phyloP scores from a whole-genome alignment of 1,284 basidiomycete species.

The Athelia sp. region DNA sequence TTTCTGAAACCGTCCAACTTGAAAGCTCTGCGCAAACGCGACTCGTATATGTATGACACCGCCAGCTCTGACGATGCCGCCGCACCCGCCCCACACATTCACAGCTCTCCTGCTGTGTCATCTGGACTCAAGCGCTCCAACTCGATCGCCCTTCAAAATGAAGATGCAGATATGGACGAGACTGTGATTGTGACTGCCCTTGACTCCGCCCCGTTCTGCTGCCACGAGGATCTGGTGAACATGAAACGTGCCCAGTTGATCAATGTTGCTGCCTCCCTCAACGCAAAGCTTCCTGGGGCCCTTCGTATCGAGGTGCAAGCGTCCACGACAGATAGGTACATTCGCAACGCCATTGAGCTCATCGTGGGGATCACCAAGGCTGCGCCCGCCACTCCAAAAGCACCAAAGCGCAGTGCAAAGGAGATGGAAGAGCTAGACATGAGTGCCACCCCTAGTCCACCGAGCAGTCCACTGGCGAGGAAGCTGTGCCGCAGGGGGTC shows the following conservation, averaged over 20 bases:
- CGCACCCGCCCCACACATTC: background rate
- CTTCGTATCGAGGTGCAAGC: slow-evolving; percentile 37
- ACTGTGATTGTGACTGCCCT: slow-evolving; percentile 50
- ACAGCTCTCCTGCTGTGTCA: background rate
- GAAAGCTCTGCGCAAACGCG: no score
- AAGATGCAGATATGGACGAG: slow-evolving; percentile 42
- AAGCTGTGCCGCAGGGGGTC: slow-evolving; percentile 13
- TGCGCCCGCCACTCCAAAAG: slow-evolving; percentile 22
- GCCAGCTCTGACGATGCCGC: background rate
- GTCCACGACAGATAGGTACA: slow-evolving; percentile 28
- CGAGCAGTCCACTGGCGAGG: slow-evolving; percentile 22
- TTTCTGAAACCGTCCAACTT: no score
- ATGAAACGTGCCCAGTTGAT: slow-evolving; percentile 45
- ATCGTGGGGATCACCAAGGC: slow-evolving; percentile 43
- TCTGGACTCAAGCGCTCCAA: background rate
- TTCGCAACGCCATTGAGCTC: slow-evolving; percentile 43
- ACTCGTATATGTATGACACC: background rate
- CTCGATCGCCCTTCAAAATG: slow-evolving; percentile 43
- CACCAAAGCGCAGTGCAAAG: slow-evolving; percentile 4
- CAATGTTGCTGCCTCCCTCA: slow-evolving; percentile 39
- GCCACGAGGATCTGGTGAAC: slow-evolving; percentile 54
- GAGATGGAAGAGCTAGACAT: slow-evolving; percentile 9
- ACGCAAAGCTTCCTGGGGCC: slow-evolving; percentile 39
- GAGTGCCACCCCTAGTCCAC: slow-evolving; percentile 17
- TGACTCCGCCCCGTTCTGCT: slow-evolving; percentile 48